A percentile compares a stretch with the other conserved stretches of the same genome.
phyloP scores from a whole-genome alignment of 169 alveolate species.

The Eimeria necatrix region DNA sequence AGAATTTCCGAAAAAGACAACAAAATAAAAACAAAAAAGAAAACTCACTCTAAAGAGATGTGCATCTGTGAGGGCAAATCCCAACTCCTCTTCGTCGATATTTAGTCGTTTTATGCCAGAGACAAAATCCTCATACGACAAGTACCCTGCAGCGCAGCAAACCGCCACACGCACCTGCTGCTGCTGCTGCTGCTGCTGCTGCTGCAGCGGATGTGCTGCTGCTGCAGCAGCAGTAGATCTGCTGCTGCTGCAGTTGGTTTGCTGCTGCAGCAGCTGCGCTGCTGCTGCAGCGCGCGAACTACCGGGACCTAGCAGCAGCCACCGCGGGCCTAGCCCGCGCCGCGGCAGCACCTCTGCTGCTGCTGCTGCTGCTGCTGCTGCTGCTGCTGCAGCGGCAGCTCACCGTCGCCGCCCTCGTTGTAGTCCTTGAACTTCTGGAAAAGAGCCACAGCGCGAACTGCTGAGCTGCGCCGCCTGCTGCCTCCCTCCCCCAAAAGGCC shows the following conservation, averaged over 20 bases:
- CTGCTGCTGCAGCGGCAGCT: background rate
- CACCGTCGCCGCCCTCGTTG: constrained; percentile 82
- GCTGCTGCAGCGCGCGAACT: background rate
- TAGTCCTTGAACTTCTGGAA: constrained; percentile 92
- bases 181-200: too few relatives aligned
- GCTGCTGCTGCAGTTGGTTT: too few relatives aligned
- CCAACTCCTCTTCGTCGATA: constrained; percentile 89
- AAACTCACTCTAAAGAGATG: constrained; percentile 83
- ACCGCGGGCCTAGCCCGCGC: too few relatives aligned
- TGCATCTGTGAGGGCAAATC: constrained; percentile 88
- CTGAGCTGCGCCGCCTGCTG: constrained; percentile 88
- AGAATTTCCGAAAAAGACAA: too few relatives aligned
- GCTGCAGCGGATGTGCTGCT: too few relatives aligned
- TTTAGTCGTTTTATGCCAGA: constrained; percentile 89
- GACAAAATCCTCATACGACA: constrained; percentile 90
- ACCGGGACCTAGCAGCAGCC: background rate
- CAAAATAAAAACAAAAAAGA: background rate
- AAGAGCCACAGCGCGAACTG: constrained; percentile 91
- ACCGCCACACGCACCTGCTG: background rate
- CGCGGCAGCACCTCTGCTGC: too few relatives aligned
- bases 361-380: background rate
- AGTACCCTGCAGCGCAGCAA: constrained; percentile 81
- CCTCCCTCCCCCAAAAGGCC: constrained; percentile 67
- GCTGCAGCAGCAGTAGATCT: too few relatives aligned
- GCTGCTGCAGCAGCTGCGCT: too few relatives aligned